Evolutionary conservation across 768 basidiomycete genomes (phyloP).

Genomic region (Suillus lakei): DNA sequence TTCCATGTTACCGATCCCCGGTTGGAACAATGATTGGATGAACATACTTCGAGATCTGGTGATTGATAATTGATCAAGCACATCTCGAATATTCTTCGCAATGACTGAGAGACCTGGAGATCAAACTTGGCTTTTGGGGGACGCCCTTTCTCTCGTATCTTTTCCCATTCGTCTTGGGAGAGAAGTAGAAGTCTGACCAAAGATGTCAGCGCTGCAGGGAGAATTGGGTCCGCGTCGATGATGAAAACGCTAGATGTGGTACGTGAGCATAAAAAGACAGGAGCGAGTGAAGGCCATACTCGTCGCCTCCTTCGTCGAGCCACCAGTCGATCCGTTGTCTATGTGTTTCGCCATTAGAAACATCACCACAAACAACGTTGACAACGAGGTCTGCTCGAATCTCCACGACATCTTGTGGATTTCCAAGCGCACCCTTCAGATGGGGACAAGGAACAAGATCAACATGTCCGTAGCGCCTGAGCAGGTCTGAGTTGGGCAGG

Average conservation of each 20-base stretch:
- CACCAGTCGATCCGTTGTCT: conserved; percentile 88
- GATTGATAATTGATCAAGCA: conserved; percentile 58
- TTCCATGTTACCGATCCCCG: conserved; percentile 3
- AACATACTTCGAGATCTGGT: conserved; percentile 54
- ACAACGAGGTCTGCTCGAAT: conserved; percentile 74
- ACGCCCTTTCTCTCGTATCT: conserved; percentile 61
- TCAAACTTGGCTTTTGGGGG: conserved; percentile 74
- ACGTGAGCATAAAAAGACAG: conserved; percentile 1
- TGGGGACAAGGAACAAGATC: conserved; percentile 67
- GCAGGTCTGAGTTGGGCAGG: conserved; percentile 88
- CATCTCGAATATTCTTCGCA: conserved; percentile 50
- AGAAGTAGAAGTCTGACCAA: conserved; percentile 69
- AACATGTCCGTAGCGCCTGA: conserved; percentile 94
- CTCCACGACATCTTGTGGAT: conserved; percentile 83
- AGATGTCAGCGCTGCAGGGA: conserved; percentile 64
- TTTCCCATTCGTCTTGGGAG: conserved; percentile 60
- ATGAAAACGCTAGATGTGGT: conserved; percentile 52
- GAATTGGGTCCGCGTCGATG: conserved; percentile 53
- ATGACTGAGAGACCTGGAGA: conserved; percentile 47
- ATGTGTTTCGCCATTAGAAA: conserved; percentile 9
- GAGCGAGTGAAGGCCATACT: conserved; percentile 53
- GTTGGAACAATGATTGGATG: conserved; percentile 1
- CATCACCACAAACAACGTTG: conserved; percentile 33
- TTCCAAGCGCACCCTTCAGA: conserved; percentile 48
- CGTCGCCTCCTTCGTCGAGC: conserved; percentile 89